phyloP scores from a whole-genome alignment of 306 rosid genomes.

The Cercis canadensis region DNA sequence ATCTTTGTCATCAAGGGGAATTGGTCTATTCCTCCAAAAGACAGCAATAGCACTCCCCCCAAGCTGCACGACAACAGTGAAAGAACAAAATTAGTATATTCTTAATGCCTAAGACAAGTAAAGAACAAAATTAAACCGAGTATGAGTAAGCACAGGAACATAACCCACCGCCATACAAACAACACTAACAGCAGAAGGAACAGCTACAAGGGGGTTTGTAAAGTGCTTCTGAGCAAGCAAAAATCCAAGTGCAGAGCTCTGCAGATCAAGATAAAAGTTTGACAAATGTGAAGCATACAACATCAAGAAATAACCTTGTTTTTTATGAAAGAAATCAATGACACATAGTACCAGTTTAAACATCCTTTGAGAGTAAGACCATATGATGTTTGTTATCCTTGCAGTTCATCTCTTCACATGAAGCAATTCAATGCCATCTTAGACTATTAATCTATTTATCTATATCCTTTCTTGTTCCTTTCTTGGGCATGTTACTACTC shows the following conservation, averaged over 20 bases:
- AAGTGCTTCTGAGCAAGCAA: slow-evolving; percentile 96
- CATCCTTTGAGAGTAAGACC: background rate
- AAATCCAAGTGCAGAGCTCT: slow-evolving; percentile 98
- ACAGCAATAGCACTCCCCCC: slow-evolving; percentile 97
- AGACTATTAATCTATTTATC: too few species aligned
- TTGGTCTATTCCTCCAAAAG: slow-evolving; percentile 81
- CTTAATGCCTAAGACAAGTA: slow-evolving; percentile 14
- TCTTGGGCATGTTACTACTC: too few species aligned
- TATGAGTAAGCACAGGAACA: slow-evolving; percentile 11
- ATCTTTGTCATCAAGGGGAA: slow-evolving; percentile 84
- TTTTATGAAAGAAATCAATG: slow-evolving; percentile 2
- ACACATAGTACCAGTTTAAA: background rate
- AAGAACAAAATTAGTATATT: slow-evolving; percentile 13
- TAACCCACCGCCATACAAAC: slow-evolving; percentile 91
- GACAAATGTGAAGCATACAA: slow-evolving; percentile 1
- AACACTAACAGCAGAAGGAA: slow-evolving; percentile 95
- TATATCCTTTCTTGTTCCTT: too few species aligned
- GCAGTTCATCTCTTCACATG: too few species aligned
- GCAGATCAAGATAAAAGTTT: slow-evolving; percentile 26
- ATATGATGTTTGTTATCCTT: too few species aligned
- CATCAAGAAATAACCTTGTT: background rate
- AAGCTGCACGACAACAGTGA: slow-evolving; percentile 54
- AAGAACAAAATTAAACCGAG: slow-evolving; percentile 10
- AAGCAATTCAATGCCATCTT: too few species aligned
- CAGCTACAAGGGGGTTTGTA: slow-evolving; percentile 84